A percentile compares a stretch with the other conserved stretches of the same genome.
phyloP scores from a whole-genome alignment of 2,329 filamentous ascomycete genomes.

The Parastagonospora nodorum region DNA sequence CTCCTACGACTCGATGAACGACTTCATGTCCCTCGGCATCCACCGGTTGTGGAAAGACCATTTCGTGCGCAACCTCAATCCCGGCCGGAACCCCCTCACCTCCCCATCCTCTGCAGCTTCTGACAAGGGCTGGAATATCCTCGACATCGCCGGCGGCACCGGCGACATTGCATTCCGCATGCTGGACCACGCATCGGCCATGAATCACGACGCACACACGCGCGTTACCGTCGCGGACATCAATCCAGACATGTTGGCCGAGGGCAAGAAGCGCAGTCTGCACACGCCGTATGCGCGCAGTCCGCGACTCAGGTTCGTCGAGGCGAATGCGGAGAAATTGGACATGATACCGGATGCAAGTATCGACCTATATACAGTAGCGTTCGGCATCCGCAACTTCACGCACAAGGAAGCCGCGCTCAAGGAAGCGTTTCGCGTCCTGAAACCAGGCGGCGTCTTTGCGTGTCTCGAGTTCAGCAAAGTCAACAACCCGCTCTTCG shows the following conservation, averaged over 20 bases:
- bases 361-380: slow-evolving; percentile 96
- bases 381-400: slow-evolving; percentile 97
- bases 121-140: slow-evolving; percentile 69
- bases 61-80: slow-evolving; percentile 90
- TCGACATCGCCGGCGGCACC: slow-evolving; percentile 95
- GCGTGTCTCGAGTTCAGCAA: slow-evolving; percentile 96
- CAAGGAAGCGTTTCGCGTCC: slow-evolving; percentile 80
- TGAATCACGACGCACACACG: slow-evolving; percentile 80
- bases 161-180: slow-evolving; percentile 98
- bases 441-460: slow-evolving; percentile 94
- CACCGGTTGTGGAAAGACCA: slow-evolving; percentile 98
- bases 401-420: slow-evolving; percentile 86
- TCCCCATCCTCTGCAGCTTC: slow-evolving; percentile 25
- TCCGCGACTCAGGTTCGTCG: slow-evolving; percentile 70
- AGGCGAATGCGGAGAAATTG: slow-evolving; percentile 87
- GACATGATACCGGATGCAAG: slow-evolving; percentile 67
- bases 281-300: slow-evolving; percentile 63
- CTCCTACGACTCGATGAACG: slow-evolving; percentile 98
- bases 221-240: slow-evolving; percentile 94
- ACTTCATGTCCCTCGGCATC: slow-evolving; percentile 97
- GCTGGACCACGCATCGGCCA: slow-evolving; percentile 80
- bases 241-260: slow-evolving; percentile 90
- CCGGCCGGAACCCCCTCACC: slow-evolving; percentile 64
- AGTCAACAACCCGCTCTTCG: slow-evolving; percentile 76
- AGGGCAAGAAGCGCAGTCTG: slow-evolving; percentile 79